Evolutionary conservation across 805 yeast genomes (phyloP).

Genomic region (Metschnikowia hibisci): DNA sequence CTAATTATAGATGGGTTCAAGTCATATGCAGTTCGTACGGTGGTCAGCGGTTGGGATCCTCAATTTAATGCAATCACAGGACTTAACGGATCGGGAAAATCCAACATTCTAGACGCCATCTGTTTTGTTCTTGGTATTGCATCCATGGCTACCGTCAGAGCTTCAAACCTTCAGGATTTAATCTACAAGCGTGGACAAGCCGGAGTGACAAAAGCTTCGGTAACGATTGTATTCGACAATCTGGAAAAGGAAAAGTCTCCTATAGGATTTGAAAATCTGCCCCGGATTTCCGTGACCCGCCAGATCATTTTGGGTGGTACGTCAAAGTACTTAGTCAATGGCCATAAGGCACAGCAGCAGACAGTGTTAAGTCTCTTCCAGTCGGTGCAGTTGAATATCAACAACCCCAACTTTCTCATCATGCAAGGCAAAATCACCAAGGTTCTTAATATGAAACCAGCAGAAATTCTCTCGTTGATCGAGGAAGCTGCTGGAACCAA

Average conservation of each 20-base stretch:
- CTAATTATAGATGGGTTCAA: conserved; percentile 96
- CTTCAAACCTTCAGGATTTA: conserved; percentile 86
- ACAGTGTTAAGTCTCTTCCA: conserved; percentile 88
- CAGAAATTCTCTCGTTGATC: conserved; percentile 81
- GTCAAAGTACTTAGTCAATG: conserved; percentile 88
- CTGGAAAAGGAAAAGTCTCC: conserved; percentile 73
- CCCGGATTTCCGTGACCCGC: conserved; percentile 85
- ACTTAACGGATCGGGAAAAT: conserved; percentile 94
- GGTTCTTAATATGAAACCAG: conserved; percentile 92
- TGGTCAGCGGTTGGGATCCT: conserved; percentile 90
- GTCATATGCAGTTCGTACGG: conserved; percentile 95
- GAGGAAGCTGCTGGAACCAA: conserved; percentile 99
- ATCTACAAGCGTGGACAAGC: conserved; percentile 98
- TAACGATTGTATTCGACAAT: conserved; percentile 92
- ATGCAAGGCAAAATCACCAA: conserved; percentile 99
- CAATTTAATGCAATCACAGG: conserved; percentile 98
- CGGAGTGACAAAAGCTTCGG: conserved; percentile 95
- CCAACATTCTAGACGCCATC: conserved; percentile 93
- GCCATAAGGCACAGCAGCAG: conserved; percentile 93
- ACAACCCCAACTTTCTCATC: conserved; percentile 93
- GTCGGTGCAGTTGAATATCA: conserved; percentile 91
- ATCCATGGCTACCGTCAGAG: conserved; percentile 91
- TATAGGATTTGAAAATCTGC: conserved; percentile 74
- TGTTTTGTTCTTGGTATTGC: conserved; percentile 98
- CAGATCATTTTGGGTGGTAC: conserved; percentile 89